Evolutionary conservation across 2,329 filamentous ascomycete genomes (phyloP).

Genomic region (Cordyceps javanica): DNA sequence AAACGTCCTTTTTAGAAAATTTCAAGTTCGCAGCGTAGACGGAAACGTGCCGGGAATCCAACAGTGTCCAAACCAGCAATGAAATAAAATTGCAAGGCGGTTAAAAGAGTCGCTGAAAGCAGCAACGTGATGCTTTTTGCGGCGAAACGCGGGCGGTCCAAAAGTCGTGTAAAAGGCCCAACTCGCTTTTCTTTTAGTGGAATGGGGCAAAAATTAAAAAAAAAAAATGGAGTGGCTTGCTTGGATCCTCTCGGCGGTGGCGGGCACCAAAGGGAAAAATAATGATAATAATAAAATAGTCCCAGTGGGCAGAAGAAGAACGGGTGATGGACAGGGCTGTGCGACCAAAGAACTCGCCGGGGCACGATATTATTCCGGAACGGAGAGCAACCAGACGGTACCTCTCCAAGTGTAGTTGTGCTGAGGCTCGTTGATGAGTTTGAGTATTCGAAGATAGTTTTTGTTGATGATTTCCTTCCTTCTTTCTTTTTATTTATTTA

Average conservation of each 20-base stretch:
- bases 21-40: background rate
- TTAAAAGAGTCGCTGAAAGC: background rate
- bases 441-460: no score
- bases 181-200: background rate
- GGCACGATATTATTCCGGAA: slow-evolving; percentile 17
- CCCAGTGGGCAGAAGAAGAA: background rate
- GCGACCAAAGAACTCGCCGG: slow-evolving; percentile 9
- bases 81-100: slow-evolving; percentile 9
- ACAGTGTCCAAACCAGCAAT: background rate
- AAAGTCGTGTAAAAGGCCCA: background rate
- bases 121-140: slow-evolving; percentile 8
- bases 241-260: background rate
- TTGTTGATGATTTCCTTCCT: no score
- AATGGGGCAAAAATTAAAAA: background rate
- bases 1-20: background rate
- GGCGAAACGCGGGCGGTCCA: background rate
- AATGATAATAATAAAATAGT: background rate
- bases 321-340: slow-evolving; percentile 1
- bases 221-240: background rate
- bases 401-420: background rate
- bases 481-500: no score
- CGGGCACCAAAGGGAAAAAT: background rate
- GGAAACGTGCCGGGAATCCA: background rate
- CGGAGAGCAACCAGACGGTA: background rate
- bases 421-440: background rate